Evolutionary conservation across 495 filamentous ascomycete species (phyloP), one percentile per base, ranked within the genome.

Genomic region (Sporormia fimetaria): DNA sequence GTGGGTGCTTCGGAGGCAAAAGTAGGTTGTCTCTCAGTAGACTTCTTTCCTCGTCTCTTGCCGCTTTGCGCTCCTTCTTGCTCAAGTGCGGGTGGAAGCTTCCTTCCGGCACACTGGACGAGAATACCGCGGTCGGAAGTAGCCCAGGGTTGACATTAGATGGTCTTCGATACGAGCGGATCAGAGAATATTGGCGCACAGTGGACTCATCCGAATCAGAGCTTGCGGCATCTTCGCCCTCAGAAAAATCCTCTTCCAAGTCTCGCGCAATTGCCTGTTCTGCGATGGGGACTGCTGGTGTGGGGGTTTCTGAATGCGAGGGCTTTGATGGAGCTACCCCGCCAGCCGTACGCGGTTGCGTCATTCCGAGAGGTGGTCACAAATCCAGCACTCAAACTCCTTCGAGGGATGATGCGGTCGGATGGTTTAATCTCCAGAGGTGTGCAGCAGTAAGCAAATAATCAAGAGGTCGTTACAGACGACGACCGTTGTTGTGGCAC

Each of bases 11-110:
- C 11, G 78, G 73, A 6, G 75, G 70, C 10, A 86, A 70, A 40
- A 90, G 57, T 52, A 80, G 66, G 53, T 88, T 90, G 52, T 93
- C 85, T 35, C 78, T 67, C 20, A 93, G 58, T 28, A 94, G 61
- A 42, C 77, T 75, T 37, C 80, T 67, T 59, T 90, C 85, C 33
- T 87, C 81, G 17, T 73, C 63, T 14, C 78, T 69, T n/a, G 73
- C 75, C 27, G 72, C 66, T 29, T 74, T 65, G 10, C 69, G 67
- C 40, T 88, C 81, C 20, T 69, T 67, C 33, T 71, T 72, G 0
- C 71, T 74, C 27, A 83, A 56, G 21, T 61, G n/a, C n/a, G n/a
- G n/a, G n/a, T n/a, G n/a, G n/a, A n/a, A 61, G 2, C 60, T 60
- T 12, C 73, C 65, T 14, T 71, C 68, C 3, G 69, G 65, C 1